phyloP scores from a whole-genome alignment of 2,329 filamentous ascomycete genomes.

The Ophiostoma novo-ulmi region DNA sequence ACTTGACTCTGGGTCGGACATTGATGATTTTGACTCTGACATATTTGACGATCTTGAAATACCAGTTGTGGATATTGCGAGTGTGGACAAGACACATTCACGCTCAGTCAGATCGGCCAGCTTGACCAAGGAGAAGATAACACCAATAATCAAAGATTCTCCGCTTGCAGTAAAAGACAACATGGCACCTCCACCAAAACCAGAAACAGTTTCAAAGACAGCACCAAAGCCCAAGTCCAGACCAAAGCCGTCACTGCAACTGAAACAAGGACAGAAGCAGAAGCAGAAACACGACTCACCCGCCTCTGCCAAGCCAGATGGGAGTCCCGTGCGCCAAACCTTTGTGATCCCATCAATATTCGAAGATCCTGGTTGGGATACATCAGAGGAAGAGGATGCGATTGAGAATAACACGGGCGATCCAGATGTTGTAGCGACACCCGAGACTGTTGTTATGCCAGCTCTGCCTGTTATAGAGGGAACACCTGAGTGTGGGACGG shows the following conservation, averaged over 20 bases:
- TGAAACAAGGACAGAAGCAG: neutral
- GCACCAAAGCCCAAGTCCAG: neutral
- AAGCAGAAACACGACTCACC: neutral
- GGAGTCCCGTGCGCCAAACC: neutral
- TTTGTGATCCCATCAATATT: neutral
- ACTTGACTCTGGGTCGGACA: constrained; percentile 17
- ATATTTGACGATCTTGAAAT: constrained; percentile 26
- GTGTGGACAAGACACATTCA: too few relatives aligned
- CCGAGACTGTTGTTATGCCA: too few relatives aligned
- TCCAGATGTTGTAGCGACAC: neutral
- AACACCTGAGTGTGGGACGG: neutral
- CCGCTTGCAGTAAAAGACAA: neutral
- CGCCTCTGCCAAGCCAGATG: neutral
- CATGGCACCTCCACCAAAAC: neutral
- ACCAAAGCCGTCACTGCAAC: neutral
- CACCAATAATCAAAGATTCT: neutral
- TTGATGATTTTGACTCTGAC: constrained; percentile 25
- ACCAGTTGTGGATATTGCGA: neutral
- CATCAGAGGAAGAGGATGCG: neutral
- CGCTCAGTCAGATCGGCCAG: neutral
- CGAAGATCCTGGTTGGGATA: neutral
- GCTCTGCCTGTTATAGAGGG: neutral
- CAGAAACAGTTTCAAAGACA: neutral
- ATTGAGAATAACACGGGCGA: neutral
- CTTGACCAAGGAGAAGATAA: neutral